Evolutionary conservation across 768 basidiomycete species (phyloP).

Genomic region (Trametes cinnabarina): DNA sequence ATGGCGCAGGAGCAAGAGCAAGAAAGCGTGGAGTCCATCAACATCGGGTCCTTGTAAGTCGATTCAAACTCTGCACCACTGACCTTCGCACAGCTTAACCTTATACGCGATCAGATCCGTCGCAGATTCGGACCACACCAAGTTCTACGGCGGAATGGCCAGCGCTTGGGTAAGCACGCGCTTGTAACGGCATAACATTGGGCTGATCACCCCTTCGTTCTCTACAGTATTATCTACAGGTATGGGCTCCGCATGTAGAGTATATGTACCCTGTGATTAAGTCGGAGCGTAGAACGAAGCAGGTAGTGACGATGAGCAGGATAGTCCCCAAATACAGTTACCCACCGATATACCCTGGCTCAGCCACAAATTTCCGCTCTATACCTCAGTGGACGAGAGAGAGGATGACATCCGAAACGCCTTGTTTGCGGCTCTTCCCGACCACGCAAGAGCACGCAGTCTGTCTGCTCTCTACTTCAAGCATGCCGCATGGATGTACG

Average conservation of each 20-base stretch:
- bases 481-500: constrained; percentile 73
- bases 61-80: constrained; percentile 18
- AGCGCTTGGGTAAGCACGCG: constrained; percentile 60
- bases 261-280: constrained; percentile 5
- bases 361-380: constrained; percentile 58
- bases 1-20: constrained; percentile 32
- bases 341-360: constrained; percentile 60
- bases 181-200: constrained; percentile 6
- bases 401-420: constrained; percentile 43
- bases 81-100: constrained; percentile 12
- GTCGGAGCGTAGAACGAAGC: constrained; percentile 50
- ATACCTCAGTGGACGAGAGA: constrained; percentile 39
- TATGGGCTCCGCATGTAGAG: constrained; percentile 29
- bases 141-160: constrained; percentile 64
- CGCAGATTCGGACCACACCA: constrained; percentile 57
- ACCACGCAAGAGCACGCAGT: constrained; percentile 29
- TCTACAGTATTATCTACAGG: constrained; percentile 62
- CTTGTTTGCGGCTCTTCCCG: constrained; percentile 49
- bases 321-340: constrained; percentile 38
- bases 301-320: constrained; percentile 53
- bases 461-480: constrained; percentile 57
- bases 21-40: constrained; percentile 55
- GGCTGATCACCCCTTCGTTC: neutral
- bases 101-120: constrained; percentile 46
- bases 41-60: constrained; percentile 61